These are phyloP conservation scores for Berberis thunbergii DNA, from an alignment of 164 flowering plant species.

Conservation along the genomic window DNA sequence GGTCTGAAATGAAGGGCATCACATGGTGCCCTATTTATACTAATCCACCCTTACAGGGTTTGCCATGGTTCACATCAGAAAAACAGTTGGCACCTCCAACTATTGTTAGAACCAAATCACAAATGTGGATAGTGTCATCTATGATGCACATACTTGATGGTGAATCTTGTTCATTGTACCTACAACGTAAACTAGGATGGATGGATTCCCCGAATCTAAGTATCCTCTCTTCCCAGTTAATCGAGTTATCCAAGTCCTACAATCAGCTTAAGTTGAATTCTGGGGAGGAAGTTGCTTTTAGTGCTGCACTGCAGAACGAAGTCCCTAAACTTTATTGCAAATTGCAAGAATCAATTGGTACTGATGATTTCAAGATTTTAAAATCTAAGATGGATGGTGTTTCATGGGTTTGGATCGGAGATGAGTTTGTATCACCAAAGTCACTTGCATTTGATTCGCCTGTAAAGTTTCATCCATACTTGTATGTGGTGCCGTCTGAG, in stretches of 20 bases:
- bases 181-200: conserved; percentile 79
- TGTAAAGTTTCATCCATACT: conserved; percentile 78
- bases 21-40: conserved; percentile 78
- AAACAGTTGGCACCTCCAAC: conserved; percentile 54
- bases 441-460: conserved; percentile 97
- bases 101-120: conserved; percentile 65
- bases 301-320: conserved; percentile 45
- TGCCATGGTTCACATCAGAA: conserved; percentile 62
- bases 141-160: conserved; percentile 69
- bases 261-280: conserved; percentile 33
- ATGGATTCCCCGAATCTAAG: conserved; percentile 34
- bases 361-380: conserved; percentile 38
- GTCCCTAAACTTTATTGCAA: conserved; percentile 56
- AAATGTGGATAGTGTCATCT: conserved; percentile 78
- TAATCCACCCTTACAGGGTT: conserved; percentile 60
- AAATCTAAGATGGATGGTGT: conserved; percentile 56
- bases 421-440: conserved; percentile 65
- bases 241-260: conserved; percentile 56
- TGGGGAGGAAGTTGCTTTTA: conserved; percentile 25
- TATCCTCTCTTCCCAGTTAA: conserved; percentile 49
- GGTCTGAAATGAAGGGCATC: conserved; percentile 66
- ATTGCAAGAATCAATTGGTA: conserved; percentile 52
- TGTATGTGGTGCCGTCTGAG: conserved; percentile 94
- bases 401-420: conserved; percentile 94
- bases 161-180: conserved; percentile 44